These are phyloP conservation scores for Fusarium brachygibbosum DNA, from an alignment of 2,329 filamentous ascomycete species.

Conservation along the genomic window DNA sequence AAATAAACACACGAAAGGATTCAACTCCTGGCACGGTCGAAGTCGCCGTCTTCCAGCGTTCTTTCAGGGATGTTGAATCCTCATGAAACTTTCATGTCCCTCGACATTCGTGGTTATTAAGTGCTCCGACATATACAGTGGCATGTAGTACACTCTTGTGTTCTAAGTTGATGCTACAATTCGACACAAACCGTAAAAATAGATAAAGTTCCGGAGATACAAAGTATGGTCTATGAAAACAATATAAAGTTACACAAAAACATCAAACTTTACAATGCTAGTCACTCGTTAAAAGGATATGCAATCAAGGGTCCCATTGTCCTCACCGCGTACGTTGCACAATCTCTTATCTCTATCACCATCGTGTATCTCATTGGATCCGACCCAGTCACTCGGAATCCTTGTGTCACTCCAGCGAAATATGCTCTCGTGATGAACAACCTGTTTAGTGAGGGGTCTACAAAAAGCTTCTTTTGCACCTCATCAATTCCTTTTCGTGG, in stretches of 20 bases:
- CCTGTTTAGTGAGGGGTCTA: neutral
- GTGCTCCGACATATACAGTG: too few species aligned
- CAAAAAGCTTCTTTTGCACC: neutral
- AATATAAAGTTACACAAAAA: neutral
- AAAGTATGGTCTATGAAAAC: too few species aligned
- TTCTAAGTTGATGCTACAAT: too few species aligned
- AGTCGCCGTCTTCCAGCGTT: too few species aligned
- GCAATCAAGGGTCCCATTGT: neutral
- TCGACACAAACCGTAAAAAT: too few species aligned
- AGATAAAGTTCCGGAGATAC: too few species aligned
- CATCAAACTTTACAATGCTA: neutral
- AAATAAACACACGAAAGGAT: too few species aligned
- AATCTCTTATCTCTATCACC: slow-evolving; percentile 2
- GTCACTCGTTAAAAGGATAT: neutral
- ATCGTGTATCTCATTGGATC: neutral
- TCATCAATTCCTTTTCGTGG: fast-evolving
- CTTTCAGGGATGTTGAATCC: too few species aligned
- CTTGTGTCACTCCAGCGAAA: neutral
- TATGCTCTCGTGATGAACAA: neutral
- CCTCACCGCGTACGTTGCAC: neutral
- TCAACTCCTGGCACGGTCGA: too few species aligned
- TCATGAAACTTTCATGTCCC: too few species aligned
- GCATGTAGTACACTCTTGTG: too few species aligned
- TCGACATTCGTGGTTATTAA: too few species aligned
- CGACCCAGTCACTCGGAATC: neutral